phyloP scores from a whole-genome alignment of 805 yeast species.

The Kazachstania martiniae region DNA sequence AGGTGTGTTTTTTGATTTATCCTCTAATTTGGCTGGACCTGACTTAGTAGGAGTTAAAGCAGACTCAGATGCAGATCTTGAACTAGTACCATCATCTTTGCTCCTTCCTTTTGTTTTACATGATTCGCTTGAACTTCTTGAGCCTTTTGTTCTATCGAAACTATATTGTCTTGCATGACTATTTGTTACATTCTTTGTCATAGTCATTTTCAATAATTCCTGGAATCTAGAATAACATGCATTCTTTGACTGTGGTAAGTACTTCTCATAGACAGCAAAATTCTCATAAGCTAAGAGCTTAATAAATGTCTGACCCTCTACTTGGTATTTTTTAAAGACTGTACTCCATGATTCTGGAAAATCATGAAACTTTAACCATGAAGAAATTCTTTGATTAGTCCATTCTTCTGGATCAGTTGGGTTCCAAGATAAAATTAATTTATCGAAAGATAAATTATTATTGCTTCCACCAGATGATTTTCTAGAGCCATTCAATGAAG shows the following conservation, averaged over 20 bases:
- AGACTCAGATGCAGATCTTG: conserved; percentile 24
- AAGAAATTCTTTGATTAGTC: conserved; percentile 54
- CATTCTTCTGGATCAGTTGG: conserved; percentile 51
- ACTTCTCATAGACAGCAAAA: conserved; percentile 32
- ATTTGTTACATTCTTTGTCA: conserved; percentile 25
- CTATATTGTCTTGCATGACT: conserved; percentile 15
- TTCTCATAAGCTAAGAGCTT: conserved; percentile 59
- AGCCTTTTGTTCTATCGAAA: conserved; percentile 12
- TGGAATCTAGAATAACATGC: conserved; percentile 49
- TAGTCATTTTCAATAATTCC: conserved; percentile 39
- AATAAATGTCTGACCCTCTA: conserved; percentile 54
- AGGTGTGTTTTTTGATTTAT: conserved; percentile 19
- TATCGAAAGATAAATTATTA: conserved; percentile 18
- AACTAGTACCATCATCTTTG: not conserved
- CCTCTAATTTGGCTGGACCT: conserved; percentile 1
- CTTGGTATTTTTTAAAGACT: conserved; percentile 44
- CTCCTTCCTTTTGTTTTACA: conserved; percentile 8
- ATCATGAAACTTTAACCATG: conserved; percentile 58
- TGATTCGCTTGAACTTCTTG: conserved; percentile 23
- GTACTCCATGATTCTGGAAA: conserved; percentile 70
- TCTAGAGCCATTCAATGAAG: conserved; percentile 12
- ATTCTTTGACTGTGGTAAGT: conserved; percentile 35
- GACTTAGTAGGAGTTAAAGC: conserved; percentile 13
- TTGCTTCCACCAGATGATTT: conserved; percentile 20
- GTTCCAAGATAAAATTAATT: conserved; percentile 35